Evolutionary conservation across 148 eudicot species (phyloP).

Genomic region (Chenopodium album): DNA sequence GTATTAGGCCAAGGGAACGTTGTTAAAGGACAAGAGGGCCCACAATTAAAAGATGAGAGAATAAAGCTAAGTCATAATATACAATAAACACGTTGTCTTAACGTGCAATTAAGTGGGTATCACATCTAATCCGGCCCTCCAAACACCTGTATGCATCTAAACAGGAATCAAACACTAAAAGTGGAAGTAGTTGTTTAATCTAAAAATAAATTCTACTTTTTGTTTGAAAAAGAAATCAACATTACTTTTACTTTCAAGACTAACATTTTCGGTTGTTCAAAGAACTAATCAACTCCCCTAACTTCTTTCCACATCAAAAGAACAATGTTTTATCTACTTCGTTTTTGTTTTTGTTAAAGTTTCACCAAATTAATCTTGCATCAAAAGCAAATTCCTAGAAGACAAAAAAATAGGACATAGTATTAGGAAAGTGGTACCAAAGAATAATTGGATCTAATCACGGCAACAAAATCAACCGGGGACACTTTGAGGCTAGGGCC

Average conservation of each 20-base stretch:
- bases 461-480: no score
- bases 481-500: no score
- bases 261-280: slow-evolving; percentile 21
- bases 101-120: slow-evolving; percentile 24
- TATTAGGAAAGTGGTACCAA: no score
- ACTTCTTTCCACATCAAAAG: background rate
- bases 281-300: background rate
- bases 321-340: slow-evolving; percentile 1
- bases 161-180: background rate
- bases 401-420: background rate
- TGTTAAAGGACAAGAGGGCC: background rate
- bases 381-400: slow-evolving; percentile 19
- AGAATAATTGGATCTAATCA: no score
- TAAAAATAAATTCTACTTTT: background rate
- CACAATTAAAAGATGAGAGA: background rate
- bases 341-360: background rate
- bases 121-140: slow-evolving; percentile 22
- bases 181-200: background rate
- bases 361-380: slow-evolving; percentile 12
- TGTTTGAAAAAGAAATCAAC: background rate
- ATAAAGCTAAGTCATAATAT: slow-evolving; percentile 1
- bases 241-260: background rate
- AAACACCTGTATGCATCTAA: slow-evolving; percentile 7
- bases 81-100: slow-evolving; percentile 22
- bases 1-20: background rate